phyloP scores from a whole-genome alignment of 2,329 filamentous ascomycete species.

The Lachnellula subtilissima region DNA sequence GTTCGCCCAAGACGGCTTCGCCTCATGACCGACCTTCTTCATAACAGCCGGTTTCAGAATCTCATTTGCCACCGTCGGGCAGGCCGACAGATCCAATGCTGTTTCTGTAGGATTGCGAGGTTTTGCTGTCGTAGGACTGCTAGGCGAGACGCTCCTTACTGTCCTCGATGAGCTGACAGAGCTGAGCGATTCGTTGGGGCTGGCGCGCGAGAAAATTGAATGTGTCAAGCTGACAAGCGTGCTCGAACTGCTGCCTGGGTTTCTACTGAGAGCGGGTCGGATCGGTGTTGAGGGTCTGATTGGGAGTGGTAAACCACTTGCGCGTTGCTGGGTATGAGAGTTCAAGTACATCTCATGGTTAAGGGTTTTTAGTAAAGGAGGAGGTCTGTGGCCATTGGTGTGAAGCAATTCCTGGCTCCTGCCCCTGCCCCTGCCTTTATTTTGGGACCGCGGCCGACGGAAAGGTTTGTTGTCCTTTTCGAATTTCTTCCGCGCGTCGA shows the following conservation, averaged over 20 bases:
- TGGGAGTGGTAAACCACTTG: constrained; percentile 9
- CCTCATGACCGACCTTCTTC: neutral
- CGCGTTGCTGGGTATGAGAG: neutral
- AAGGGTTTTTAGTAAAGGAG: neutral
- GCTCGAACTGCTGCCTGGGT: constrained; percentile 16
- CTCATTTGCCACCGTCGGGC: neutral
- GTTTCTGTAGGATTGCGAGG: neutral
- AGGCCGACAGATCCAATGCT: neutral
- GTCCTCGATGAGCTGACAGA: constrained; percentile 9
- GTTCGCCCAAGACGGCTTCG: neutral
- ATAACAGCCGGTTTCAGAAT: neutral
- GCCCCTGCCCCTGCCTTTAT: constrained; percentile 14
- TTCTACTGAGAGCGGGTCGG: constrained; percentile 1
- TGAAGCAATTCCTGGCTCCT: constrained; percentile 9
- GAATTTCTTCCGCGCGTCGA: constrained; percentile 11
- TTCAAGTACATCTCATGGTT: neutral
- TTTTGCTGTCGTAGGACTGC: constrained; percentile 11
- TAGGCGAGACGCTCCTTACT: constrained; percentile 12
- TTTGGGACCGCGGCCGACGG: constrained; percentile 4
- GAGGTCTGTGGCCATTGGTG: neutral
- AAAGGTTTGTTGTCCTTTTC: constrained; percentile 13
- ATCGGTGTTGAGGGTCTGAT: constrained; percentile 16
- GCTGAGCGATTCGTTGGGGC: constrained; percentile 14
- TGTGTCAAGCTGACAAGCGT: constrained; percentile 15
- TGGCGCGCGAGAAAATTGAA: constrained; percentile 17